Conservation (phyloP, 2,329 filamentous ascomycete species). For the Cladosporium sp. region DNA sequence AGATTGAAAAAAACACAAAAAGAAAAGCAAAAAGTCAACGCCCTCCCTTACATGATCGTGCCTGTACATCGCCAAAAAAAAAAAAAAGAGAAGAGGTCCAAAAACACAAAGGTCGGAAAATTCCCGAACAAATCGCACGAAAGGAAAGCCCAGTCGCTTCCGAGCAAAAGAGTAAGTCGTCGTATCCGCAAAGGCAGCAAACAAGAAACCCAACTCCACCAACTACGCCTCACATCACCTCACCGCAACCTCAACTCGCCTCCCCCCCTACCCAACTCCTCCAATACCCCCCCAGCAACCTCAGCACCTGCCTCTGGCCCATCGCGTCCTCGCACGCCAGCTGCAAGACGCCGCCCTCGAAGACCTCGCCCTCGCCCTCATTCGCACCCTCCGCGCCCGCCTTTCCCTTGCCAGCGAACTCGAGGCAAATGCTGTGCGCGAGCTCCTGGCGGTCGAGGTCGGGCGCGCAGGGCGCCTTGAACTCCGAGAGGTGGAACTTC, state of each 20-base stretch:
- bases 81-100: too few species aligned
- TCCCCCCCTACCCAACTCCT: slow-evolving; percentile 18
- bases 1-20: too few species aligned
- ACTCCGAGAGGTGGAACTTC: slow-evolving; percentile 80
- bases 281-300: slow-evolving; percentile 26
- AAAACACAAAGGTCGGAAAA: too few species aligned
- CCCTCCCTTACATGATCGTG: too few species aligned
- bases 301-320: slow-evolving; percentile 47
- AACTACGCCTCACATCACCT: background rate
- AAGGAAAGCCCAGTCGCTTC: too few species aligned
- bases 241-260: background rate
- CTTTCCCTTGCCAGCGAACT: slow-evolving; percentile 38
- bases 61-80: too few species aligned
- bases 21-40: too few species aligned
- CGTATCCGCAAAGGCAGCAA: too few species aligned
- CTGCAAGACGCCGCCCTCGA: slow-evolving; percentile 51
- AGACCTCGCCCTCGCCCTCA: slow-evolving; percentile 39
- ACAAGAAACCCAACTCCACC: too few species aligned
- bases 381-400: background rate
- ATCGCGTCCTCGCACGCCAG: slow-evolving; percentile 55
- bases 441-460: slow-evolving; percentile 91
- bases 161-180: too few species aligned
- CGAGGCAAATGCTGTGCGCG: slow-evolving; percentile 70
- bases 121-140: too few species aligned
- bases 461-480: slow-evolving; percentile 70